These are phyloP conservation scores for Yamadazyma nakazawae DNA, from an alignment of 805 yeast genomes.

Conservation along the genomic window DNA sequence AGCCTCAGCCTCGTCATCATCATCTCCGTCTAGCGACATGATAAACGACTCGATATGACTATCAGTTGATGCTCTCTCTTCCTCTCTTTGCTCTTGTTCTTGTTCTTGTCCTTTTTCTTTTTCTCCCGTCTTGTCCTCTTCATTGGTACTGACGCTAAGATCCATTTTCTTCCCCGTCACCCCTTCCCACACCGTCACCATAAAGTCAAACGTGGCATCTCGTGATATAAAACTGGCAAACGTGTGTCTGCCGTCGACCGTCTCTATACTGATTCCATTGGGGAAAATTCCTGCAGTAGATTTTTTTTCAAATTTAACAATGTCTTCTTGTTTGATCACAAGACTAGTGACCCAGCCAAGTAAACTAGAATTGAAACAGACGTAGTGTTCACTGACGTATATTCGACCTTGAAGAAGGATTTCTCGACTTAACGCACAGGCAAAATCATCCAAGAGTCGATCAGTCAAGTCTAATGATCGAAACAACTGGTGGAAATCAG, in stretches of 20 bases:
- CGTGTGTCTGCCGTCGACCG: constrained; percentile 59
- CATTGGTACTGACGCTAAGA: neutral
- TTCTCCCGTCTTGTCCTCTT: constrained; percentile 18
- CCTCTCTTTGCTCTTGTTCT: no score
- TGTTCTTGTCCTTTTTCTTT: no score
- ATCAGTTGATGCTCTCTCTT: neutral
- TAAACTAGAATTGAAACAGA: constrained; percentile 84
- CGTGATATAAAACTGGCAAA: constrained; percentile 88
- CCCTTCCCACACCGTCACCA: constrained; percentile 67
- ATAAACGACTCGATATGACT: constrained; percentile 24
- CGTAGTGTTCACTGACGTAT: constrained; percentile 70
- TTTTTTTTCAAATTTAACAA: constrained; percentile 71
- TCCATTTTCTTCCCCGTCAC: constrained; percentile 24
- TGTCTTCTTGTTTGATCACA: constrained; percentile 67
- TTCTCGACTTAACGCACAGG: constrained; percentile 87
- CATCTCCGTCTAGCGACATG: constrained; percentile 41
- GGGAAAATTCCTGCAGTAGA: constrained; percentile 88
- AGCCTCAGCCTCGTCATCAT: constrained; percentile 5
- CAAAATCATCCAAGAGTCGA: constrained; percentile 76
- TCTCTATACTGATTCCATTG: constrained; percentile 76
- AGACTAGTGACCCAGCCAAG: constrained; percentile 89
- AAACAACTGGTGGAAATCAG: constrained; percentile 77
- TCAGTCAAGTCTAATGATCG: constrained; percentile 66
- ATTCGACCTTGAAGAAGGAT: constrained; percentile 84
- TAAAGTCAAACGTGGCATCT: constrained; percentile 68